phyloP scores from a whole-genome alignment of 2,329 filamentous ascomycete genomes.

The Fusarium nematophilum region DNA sequence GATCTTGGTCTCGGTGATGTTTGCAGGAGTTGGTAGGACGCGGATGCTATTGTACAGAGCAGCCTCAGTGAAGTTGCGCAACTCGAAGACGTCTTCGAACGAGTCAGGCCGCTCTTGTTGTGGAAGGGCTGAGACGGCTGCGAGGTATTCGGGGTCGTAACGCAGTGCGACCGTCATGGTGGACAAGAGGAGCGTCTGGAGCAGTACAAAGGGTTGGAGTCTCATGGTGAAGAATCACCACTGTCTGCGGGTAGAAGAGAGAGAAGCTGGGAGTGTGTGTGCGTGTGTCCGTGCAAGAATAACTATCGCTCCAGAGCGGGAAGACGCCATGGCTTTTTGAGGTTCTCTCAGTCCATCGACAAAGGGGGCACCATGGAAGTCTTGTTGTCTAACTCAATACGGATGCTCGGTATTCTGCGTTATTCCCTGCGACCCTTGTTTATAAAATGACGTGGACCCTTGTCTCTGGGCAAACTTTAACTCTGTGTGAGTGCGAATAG shows the following conservation, averaged over 20 bases:
- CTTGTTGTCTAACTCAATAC: not conserved
- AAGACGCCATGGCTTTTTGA: constrained; percentile 1
- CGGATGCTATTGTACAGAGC: constrained; percentile 3
- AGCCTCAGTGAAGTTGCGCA: constrained; percentile 9
- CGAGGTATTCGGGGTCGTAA: constrained; percentile 20
- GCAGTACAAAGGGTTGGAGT: not conserved
- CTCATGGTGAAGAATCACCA: not conserved
- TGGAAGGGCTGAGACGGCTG: not conserved
- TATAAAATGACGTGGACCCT: not conserved
- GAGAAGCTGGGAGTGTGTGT: not conserved
- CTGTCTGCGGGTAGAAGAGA: too few relatives aligned
- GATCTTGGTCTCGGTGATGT: constrained; percentile 22
- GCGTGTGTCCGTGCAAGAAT: not conserved
- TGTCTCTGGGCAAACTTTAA: not conserved
- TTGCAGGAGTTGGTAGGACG: not conserved
- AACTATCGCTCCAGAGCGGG: not conserved
- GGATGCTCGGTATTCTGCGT: not conserved
- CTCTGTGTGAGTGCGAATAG: not conserved
- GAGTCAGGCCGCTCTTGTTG: not conserved
- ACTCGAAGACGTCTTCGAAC: constrained; percentile 9
- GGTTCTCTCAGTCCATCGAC: not conserved
- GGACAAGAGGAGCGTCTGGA: not conserved
- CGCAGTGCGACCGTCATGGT: constrained; percentile 4
- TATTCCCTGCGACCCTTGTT: not conserved
- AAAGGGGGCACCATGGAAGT: not conserved